Evolutionary conservation across 768 basidiomycete species (phyloP), one percentile per base, ranked within the genome.

Genomic region (Mycena epipterygia): DNA sequence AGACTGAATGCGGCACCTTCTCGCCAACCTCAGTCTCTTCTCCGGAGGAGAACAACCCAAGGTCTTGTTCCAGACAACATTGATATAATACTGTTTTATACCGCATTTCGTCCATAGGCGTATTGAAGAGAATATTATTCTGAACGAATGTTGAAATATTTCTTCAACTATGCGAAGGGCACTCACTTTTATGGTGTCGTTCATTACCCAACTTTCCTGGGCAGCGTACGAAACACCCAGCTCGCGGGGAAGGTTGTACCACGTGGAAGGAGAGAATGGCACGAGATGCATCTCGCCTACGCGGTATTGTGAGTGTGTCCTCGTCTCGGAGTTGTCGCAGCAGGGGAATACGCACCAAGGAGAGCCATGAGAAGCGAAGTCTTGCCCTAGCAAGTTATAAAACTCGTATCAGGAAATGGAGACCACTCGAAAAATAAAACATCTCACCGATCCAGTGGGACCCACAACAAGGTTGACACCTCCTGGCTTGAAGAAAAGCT

Each of bases 171-270:
- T 5, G 39, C 44, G 41, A 11, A 27, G 37, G 52, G 19, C 30
- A 59, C 71, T 35, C 46, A 89, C 91, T 77, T 82, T 84, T 61
- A 94, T 93, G 0, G 92, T 94, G 67, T 92, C 92, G 72, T 94
- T 95, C 78, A 91, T 88, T 3, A 95, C 90, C 94, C 94, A 97
- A 5, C 92, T 90, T 76, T 95, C 93, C 77, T 97, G 95, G 5
- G 92, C 91, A 8, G 92, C 92, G 76, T 93, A 95, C 2, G 93
- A 90, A 42, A 96, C 86, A 8, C 94, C 93, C 0, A 85, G 85
- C 5, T 81, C 81, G 3, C 93, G 83, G 29, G 94, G 94, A 8
- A 95, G 86, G 71, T 88, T 89, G 79, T 86, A 93, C 86, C 88
- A 92, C 0, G 92, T 89, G 48, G 87, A 85, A 1, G 87, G 82